Evolutionary conservation across 2,329 filamentous ascomycete genomes (phyloP).

Genomic region (Nemania sp.): DNA sequence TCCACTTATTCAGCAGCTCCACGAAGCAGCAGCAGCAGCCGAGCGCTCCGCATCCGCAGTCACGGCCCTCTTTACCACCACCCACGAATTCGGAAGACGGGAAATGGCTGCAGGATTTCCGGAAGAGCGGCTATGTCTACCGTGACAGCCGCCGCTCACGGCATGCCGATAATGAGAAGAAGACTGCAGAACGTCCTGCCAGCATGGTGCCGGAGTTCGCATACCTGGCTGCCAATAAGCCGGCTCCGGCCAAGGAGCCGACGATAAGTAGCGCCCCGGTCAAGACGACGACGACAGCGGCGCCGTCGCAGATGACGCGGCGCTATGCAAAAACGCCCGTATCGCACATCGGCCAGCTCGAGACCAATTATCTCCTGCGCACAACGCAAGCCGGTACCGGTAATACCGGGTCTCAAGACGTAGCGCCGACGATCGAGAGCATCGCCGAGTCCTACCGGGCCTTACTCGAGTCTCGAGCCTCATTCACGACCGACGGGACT

Average conservation of each 20-base stretch:
- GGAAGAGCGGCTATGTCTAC: constrained; percentile 34
- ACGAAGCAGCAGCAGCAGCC: too few relatives aligned
- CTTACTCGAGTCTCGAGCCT: constrained; percentile 47
- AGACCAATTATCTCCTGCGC: constrained; percentile 38
- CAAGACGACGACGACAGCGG: constrained; percentile 12
- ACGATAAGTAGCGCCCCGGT: too few relatives aligned
- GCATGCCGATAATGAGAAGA: constrained; percentile 12
- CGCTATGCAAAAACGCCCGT: constrained; percentile 57
- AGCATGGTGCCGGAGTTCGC: constrained; percentile 38
- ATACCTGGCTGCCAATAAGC: constrained; percentile 41
- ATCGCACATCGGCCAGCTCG: constrained; percentile 53
- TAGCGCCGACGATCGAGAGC: constrained; percentile 49
- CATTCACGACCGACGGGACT: constrained; percentile 41
- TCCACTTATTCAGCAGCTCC: constrained; percentile 19
- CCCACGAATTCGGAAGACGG: constrained; percentile 30
- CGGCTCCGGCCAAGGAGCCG: constrained; percentile 28
- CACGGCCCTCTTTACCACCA: constrained; percentile 16
- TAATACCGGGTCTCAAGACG: constrained; percentile 41
- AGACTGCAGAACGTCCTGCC: constrained; percentile 24
- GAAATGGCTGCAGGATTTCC: constrained; percentile 38
- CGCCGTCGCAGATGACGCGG: constrained; percentile 41
- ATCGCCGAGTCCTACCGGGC: constrained; percentile 57
- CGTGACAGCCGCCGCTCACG: constrained; percentile 22
- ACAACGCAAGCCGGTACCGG: constrained; percentile 27
- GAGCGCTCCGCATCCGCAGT: constrained; percentile 21